These are phyloP conservation scores for Amanita thiersii DNA, from an alignment of 768 basidiomycete genomes.

Conservation along the genomic window DNA sequence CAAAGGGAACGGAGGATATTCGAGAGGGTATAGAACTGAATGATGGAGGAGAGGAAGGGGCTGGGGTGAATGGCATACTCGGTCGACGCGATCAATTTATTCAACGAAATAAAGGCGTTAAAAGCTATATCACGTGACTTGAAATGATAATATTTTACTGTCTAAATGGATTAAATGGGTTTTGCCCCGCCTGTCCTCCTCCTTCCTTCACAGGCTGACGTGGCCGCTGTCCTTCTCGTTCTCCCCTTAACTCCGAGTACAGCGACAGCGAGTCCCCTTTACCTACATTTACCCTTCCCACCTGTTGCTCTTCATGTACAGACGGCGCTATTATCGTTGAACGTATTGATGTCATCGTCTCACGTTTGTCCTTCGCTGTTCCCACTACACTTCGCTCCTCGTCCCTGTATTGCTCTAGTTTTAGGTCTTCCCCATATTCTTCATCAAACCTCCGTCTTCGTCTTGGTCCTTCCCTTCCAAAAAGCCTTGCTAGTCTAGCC, in stretches of 20 bases:
- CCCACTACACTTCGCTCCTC: slow-evolving; percentile 22
- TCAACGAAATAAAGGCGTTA: neutral
- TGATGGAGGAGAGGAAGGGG: neutral
- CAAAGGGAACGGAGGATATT: slow-evolving; percentile 11
- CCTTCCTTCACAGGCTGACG: slow-evolving; percentile 60
- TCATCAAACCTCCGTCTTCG: slow-evolving; percentile 21
- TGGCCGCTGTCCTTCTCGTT: slow-evolving; percentile 54
- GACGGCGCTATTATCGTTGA: slow-evolving; percentile 16
- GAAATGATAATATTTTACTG: slow-evolving; percentile 2
- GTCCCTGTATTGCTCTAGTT: slow-evolving; percentile 25
- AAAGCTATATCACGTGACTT: too few relatives aligned
- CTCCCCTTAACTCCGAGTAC: slow-evolving; percentile 66
- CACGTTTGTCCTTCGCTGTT: slow-evolving; percentile 1
- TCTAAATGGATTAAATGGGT: slow-evolving; percentile 1
- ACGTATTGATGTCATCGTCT: slow-evolving; percentile 14
- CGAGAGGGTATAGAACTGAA: neutral
- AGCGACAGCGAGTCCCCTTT: slow-evolving; percentile 30
- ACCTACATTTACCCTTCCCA: neutral
- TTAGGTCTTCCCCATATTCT: slow-evolving; percentile 33
- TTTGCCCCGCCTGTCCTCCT: slow-evolving; percentile 13
- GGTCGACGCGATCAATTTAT: neutral
- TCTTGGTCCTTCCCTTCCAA: slow-evolving; percentile 26
- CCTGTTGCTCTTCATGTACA: neutral
- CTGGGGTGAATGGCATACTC: neutral
- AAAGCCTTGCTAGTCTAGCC: slow-evolving; percentile 43